phyloP scores from a whole-genome alignment of 306 rosid genomes.

The Bauhinia variegata region DNA sequence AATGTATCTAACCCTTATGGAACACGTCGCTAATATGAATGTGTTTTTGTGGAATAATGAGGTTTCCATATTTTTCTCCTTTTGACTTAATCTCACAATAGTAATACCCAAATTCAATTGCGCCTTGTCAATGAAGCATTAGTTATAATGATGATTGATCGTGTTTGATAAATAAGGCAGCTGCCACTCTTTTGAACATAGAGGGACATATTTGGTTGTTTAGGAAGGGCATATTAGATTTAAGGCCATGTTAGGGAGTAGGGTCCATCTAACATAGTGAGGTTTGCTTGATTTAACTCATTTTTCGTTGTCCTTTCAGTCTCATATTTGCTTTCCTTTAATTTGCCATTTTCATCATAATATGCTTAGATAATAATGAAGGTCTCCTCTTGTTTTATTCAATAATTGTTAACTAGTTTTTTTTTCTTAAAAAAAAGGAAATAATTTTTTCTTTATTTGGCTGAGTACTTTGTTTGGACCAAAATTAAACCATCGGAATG shows the following conservation, averaged over 20 bases:
- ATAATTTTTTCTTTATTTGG: no score
- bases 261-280: slow-evolving; percentile 48
- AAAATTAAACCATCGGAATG: slow-evolving; percentile 44
- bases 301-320: slow-evolving; percentile 26
- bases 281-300: slow-evolving; percentile 19
- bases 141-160: slow-evolving; percentile 23
- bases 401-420: no score
- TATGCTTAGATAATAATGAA: slow-evolving; percentile 28
- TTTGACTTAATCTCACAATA: slow-evolving; percentile 38
- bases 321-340: slow-evolving; percentile 26
- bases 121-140: slow-evolving; percentile 40
- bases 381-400: not conserved
- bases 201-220: no score
- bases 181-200: slow-evolving; percentile 38
- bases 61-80: slow-evolving; percentile 30
- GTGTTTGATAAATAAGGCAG: slow-evolving; percentile 36
- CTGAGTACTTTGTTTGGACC: no score
- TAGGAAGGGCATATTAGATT: slow-evolving; percentile 37
- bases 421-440: slow-evolving; percentile 24
- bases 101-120: no score
- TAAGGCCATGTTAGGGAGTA: no score
- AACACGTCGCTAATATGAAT: slow-evolving; percentile 26
- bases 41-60: slow-evolving; percentile 18
- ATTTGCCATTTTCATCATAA: slow-evolving; percentile 30
- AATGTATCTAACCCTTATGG: slow-evolving; percentile 29